Conservation (phyloP, 73 alveolate genomes). For the Uronychia binucleata region DNA sequence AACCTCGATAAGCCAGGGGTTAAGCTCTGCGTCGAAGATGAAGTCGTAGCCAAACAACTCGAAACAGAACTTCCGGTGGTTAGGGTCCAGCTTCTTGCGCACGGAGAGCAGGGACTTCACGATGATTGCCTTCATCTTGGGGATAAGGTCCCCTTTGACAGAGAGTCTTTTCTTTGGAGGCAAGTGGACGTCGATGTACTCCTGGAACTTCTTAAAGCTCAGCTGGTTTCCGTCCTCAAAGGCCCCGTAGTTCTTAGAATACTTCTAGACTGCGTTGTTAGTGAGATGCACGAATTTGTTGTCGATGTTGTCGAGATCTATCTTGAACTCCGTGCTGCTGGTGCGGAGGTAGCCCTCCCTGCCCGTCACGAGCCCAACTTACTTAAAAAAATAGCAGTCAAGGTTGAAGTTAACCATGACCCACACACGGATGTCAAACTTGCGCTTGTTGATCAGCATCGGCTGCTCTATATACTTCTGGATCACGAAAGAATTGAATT, state of each 20-base stretch:
- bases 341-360: conserved; percentile 58
- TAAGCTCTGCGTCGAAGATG: conserved; percentile 32
- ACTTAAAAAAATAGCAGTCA: conserved; percentile 54
- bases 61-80: conserved; percentile 42
- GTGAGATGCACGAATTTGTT: conserved; percentile 91
- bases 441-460: conserved; percentile 65
- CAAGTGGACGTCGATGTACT: conserved; percentile 42
- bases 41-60: conserved; percentile 71
- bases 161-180: conserved; percentile 1
- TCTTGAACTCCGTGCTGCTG: conserved; percentile 49
- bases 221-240: conserved; percentile 41
- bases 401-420: conserved; percentile 55
- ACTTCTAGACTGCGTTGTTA: conserved; percentile 86
- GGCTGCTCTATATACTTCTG: conserved; percentile 85
- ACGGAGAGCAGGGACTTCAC: conserved; percentile 19
- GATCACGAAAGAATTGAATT: conserved; percentile 50
- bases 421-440: conserved; percentile 81
- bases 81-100: conserved; percentile 49
- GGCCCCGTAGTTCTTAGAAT: conserved; percentile 56
- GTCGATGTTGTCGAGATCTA: conserved; percentile 50
- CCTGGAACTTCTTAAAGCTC: conserved; percentile 63
- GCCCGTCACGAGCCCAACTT: neutral
- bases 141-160: conserved; percentile 33
- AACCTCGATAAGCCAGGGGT: conserved; percentile 61
- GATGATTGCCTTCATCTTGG: conserved; percentile 46